phyloP scores from a whole-genome alignment of 1,284 basidiomycete genomes.

The Paramarasmius palmivorus region DNA sequence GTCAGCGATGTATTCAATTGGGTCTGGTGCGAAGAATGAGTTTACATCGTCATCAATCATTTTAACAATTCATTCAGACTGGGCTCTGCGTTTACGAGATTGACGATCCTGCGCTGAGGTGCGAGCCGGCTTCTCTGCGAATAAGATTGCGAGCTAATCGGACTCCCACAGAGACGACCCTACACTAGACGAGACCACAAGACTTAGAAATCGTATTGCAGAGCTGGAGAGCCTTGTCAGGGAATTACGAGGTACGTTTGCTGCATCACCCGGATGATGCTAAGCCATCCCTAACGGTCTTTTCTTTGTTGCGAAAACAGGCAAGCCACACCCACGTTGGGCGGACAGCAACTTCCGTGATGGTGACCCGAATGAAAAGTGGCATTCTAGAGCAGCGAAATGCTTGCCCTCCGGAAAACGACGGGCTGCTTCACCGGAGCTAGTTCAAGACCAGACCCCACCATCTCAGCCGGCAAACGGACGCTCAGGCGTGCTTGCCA shows the following conservation, averaged over 20 bases:
- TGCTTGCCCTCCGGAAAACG: conserved; percentile 44
- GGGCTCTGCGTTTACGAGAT: conserved; percentile 92
- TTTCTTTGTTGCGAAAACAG: conserved; percentile 33
- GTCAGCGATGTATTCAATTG: conserved; percentile 83
- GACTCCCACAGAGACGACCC: conserved; percentile 70
- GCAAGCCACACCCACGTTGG: conserved; percentile 82
- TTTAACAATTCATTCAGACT: conserved; percentile 48
- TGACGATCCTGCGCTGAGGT: conserved; percentile 83
- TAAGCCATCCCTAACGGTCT: neutral
- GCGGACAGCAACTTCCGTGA: conserved; percentile 75
- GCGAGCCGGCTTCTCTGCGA: conserved; percentile 25
- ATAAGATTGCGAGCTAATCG: conserved; percentile 14
- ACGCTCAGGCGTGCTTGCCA: conserved; percentile 32
- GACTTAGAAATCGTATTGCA: conserved; percentile 81
- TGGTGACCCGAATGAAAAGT: conserved; percentile 76
- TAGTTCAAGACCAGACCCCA: conserved; percentile 30
- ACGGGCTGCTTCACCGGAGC: conserved; percentile 38
- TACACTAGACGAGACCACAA: conserved; percentile 78
- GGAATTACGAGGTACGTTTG: conserved; percentile 67
- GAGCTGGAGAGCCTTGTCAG: conserved; percentile 88
- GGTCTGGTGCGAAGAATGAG: conserved; percentile 54
- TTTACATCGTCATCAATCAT: conserved; percentile 19
- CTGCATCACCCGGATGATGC: conserved; percentile 1
- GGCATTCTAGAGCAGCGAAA: conserved; percentile 82
- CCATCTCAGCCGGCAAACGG: conserved; percentile 27